A percentile compares a stretch with the other conserved stretches of the same genome.
Conservation (phyloP, 2,329 filamentous ascomycete genomes). For the Paraphoma sp. region DNA sequence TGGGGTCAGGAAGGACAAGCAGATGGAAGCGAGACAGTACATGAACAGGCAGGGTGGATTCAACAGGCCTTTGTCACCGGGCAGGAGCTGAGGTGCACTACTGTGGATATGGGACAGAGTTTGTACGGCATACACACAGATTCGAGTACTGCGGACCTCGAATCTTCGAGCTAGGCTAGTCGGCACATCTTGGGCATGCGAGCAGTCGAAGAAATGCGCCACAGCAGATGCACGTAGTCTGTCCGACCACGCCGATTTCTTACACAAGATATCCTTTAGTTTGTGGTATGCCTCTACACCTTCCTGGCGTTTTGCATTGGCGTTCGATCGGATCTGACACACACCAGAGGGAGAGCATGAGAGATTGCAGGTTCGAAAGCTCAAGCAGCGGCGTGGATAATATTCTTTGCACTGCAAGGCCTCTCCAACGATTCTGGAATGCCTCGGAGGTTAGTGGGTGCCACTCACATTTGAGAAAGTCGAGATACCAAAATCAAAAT, state of each 20-base stretch:
- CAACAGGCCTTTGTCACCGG: constrained; percentile 73
- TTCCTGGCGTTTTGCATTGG: neutral
- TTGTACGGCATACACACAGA: neutral
- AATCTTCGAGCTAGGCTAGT: too few species aligned
- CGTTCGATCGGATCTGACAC: neutral
- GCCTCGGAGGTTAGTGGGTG: too few species aligned
- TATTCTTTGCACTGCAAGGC: too few species aligned
- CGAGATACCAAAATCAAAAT: too few species aligned
- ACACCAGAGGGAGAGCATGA: neutral
- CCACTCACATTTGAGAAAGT: too few species aligned
- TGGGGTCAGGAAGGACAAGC: constrained; percentile 88
- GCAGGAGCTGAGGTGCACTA: constrained; percentile 17
- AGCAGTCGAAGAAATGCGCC: too few species aligned
- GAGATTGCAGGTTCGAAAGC: neutral
- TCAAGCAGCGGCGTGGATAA: too few species aligned
- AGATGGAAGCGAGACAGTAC: constrained; percentile 94
- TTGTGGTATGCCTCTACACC: neutral
- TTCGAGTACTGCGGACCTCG: too few species aligned
- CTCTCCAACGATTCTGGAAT: too few species aligned
- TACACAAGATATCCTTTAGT: neutral
- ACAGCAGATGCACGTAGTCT: too few species aligned
- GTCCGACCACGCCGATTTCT: too few species aligned
- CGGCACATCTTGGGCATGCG: too few species aligned
- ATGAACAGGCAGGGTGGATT: constrained; percentile 88
- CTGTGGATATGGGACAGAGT: neutral